Evolutionary conservation across 176 grass and related monocot genomes (phyloP), one percentile per base, ranked within the genome.

Genomic region (Hsuehochloa calcarea): DNA sequence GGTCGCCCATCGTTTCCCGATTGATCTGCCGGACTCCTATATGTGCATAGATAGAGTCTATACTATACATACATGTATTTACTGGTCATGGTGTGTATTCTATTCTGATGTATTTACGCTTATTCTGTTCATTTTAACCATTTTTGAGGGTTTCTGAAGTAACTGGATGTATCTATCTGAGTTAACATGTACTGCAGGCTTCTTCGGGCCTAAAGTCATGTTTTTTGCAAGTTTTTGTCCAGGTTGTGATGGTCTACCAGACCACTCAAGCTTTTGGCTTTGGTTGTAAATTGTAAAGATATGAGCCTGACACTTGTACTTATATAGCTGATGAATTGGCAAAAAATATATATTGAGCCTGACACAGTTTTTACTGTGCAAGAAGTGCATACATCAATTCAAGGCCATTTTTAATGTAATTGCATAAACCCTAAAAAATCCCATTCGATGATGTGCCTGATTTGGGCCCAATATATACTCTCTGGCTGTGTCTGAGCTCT

Each of bases 11-110:
- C 46, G 46, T 49, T 52, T 52, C 16, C 20, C 35, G 62, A 61
- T 50, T 87, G 47, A 68, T 52, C 72, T 49, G 25, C 39, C 9
- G 45, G 22, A 50, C 60, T 52, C 51, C 58, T 69, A 61, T 20
- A 6, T 90, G 85, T 80, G 85, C 89, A 84, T 87, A 87, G 29
- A 43, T 76, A 34, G 68, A 78, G 74, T 88, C 35, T 43, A 86
- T 80, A 79, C 22, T 41, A 80, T 85, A 82, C 45, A 72, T 84
- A 84, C 77, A 73, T 84, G 79, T 82, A 86, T 81, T 43, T 78
- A 64, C 39, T 72, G 72, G 45, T 58, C 74, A 55, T 60, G 51
- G n/a, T 63, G 49, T 82, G 83, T 79, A 90, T 90, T 87, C 80
- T 74, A 40, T 80, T 73, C 52, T 51, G 50, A 75, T 66, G 40